These are phyloP conservation scores for Irineochytrium annulatum DNA, from an alignment of 192 early-diverging fungal genomes.

Conservation along the genomic window DNA sequence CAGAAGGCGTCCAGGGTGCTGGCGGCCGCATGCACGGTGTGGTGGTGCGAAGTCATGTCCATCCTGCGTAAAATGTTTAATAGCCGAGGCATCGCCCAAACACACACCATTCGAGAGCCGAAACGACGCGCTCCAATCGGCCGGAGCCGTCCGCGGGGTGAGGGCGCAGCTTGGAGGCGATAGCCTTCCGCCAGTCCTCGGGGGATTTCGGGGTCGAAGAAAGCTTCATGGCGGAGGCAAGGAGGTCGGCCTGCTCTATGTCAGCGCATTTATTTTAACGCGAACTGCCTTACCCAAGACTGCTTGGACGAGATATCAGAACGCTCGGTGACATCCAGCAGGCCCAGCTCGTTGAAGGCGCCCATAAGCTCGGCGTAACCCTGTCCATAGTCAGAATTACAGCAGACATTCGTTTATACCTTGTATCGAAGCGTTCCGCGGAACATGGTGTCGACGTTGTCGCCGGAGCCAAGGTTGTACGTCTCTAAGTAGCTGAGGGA, in stretches of 20 bases:
- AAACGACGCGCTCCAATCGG: not conserved
- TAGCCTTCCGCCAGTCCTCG: constrained; percentile 4
- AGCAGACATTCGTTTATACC: constrained; percentile 18
- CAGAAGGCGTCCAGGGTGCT: constrained; percentile 83
- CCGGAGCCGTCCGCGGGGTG: constrained; percentile 1
- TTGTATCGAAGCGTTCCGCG: constrained; percentile 90
- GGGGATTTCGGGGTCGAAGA: constrained; percentile 1
- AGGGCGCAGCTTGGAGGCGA: constrained; percentile 13
- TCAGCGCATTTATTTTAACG: constrained; percentile 9
- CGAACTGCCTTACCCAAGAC: constrained; percentile 20
- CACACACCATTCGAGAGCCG: constrained; percentile 27
- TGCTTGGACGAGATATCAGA: constrained; percentile 5
- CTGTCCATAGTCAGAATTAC: constrained; percentile 11
- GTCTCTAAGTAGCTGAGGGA: constrained; percentile 81
- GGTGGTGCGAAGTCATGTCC: constrained; percentile 14
- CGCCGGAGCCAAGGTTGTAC: constrained; percentile 72
- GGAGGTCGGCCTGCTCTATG: not conserved
- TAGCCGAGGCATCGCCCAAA: constrained; percentile 11
- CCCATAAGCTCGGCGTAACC: constrained; percentile 89
- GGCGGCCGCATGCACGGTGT: constrained; percentile 23
- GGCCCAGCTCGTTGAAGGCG: constrained; percentile 70
- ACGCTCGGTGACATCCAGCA: constrained; percentile 53
- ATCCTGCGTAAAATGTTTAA: constrained; percentile 19
- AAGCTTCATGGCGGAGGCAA: not conserved
- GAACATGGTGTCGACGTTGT: constrained; percentile 84